Percentiles rank a stretch among this genome's conserved stretches.
These are phyloP conservation scores for Xylariaceae sp. DNA, from an alignment of 2,329 filamentous ascomycete genomes.

Conservation along the genomic window DNA sequence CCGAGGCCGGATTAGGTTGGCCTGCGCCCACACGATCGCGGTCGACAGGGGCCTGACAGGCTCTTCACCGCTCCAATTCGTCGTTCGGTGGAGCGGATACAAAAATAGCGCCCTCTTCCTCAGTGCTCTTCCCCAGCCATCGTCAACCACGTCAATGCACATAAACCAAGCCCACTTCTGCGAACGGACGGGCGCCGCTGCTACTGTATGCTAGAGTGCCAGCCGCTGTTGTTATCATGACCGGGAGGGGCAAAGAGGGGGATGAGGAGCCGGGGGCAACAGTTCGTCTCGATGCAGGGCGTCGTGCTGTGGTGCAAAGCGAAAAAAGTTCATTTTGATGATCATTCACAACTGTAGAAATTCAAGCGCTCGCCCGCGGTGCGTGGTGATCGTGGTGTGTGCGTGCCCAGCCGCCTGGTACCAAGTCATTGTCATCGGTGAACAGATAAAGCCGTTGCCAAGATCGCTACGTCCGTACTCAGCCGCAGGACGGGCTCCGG, in stretches of 20 bases:
- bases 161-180: constrained; percentile 3
- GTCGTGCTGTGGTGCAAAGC: background rate
- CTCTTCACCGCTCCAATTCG: constrained; percentile 14
- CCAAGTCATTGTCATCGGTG: background rate
- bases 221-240: background rate
- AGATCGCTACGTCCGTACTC: background rate
- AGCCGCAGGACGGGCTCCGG: background rate
- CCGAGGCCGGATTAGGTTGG: constrained; percentile 14
- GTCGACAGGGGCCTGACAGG: constrained; percentile 5
- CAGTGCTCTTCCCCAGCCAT: constrained; percentile 17
- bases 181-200: background rate
- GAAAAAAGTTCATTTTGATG: background rate
- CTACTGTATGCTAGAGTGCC: background rate
- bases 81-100: constrained; percentile 7
- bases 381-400: background rate
- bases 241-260: background rate
- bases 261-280: background rate
- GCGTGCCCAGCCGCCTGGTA: background rate
- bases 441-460: background rate
- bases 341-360: background rate
- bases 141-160: constrained; percentile 20
- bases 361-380: background rate
- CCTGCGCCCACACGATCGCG: constrained; percentile 1
- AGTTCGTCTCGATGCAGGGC: background rate
- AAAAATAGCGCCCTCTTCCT: background rate